A percentile compares a stretch with the other conserved stretches of the same genome.
phyloP scores from a whole-genome alignment of 1,139 yeast genomes.

The Saccharomyces hybrid region DNA sequence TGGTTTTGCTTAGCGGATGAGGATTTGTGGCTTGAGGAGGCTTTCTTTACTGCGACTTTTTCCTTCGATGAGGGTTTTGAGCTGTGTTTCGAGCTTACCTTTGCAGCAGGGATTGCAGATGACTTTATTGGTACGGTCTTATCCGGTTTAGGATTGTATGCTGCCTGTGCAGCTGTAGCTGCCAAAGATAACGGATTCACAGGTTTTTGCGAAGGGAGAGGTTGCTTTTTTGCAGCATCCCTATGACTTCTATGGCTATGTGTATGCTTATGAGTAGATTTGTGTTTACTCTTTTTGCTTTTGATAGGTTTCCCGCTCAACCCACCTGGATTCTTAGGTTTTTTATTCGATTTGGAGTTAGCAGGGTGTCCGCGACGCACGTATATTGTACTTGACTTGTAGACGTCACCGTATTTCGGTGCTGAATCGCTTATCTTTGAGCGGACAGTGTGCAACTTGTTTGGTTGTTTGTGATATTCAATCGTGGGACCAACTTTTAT shows the following conservation, averaged over 20 bases:
- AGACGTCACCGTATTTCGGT: conserved; percentile 59
- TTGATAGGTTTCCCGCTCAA: background rate
- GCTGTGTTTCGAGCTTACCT: background rate
- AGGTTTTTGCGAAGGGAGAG: conserved; percentile 29
- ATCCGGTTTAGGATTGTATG: conserved; percentile 25
- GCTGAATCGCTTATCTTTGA: conserved; percentile 53
- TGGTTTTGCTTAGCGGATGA: background rate
- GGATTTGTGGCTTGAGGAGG: background rate
- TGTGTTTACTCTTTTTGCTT: background rate
- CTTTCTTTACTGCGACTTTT: background rate
- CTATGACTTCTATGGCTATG: background rate
- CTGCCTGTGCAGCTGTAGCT: conserved; percentile 35
- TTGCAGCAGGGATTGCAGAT: background rate
- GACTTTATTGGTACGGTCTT: conserved; percentile 14
- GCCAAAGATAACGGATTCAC: conserved; percentile 24
- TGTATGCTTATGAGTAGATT: background rate
- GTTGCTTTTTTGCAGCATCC: conserved; percentile 27
- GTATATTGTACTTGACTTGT: conserved; percentile 83
- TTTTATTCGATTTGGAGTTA: conserved; percentile 57
- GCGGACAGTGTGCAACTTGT: conserved; percentile 69
- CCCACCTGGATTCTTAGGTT: conserved; percentile 42
- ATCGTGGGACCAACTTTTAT: conserved; percentile 68
- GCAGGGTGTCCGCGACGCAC: conserved; percentile 79
- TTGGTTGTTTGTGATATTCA: conserved; percentile 85
- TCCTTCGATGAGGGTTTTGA: background rate